These are phyloP conservation scores for Scutellaria barbata DNA, from an alignment of 257 asterid genomes.

Conservation along the genomic window DNA sequence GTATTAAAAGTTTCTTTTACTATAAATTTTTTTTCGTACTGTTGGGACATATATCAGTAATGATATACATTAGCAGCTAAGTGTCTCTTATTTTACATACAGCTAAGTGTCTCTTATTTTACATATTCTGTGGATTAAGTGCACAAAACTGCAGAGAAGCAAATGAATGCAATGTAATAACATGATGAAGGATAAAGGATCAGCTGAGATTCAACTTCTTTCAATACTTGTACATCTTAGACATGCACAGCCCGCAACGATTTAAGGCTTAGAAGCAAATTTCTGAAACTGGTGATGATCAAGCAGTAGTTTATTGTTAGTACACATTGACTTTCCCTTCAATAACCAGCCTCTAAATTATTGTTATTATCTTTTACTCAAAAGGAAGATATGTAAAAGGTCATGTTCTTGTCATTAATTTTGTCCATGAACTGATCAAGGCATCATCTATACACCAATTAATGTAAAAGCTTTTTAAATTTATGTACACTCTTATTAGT, in stretches of 20 bases:
- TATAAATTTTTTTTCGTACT: neutral
- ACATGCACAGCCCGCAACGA: slow-evolving; percentile 13
- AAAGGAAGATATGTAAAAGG: neutral
- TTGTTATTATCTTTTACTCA: neutral
- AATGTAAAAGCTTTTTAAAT: neutral
- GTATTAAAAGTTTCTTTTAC: neutral
- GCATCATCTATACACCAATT: slow-evolving; percentile 6
- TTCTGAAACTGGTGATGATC: slow-evolving; percentile 14
- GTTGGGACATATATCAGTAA: slow-evolving; percentile 6
- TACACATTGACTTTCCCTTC: neutral
- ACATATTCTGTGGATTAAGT: slow-evolving; percentile 10
- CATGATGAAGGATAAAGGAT: neutral
- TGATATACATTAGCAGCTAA: neutral
- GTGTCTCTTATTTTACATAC: too few species aligned
- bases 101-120: too few species aligned
- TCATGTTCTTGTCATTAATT: neutral
- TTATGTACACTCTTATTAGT: neutral
- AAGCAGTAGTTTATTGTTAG: neutral
- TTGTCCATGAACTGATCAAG: neutral
- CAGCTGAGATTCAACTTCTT: neutral
- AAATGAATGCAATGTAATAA: neutral
- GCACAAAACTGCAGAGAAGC: neutral
- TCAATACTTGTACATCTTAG: neutral
- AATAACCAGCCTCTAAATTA: slow-evolving; percentile 10
- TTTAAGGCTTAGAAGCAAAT: neutral